Evolutionary conservation across 1,284 basidiomycete genomes (phyloP).

Genomic region (Laetiporus sulphureus): DNA sequence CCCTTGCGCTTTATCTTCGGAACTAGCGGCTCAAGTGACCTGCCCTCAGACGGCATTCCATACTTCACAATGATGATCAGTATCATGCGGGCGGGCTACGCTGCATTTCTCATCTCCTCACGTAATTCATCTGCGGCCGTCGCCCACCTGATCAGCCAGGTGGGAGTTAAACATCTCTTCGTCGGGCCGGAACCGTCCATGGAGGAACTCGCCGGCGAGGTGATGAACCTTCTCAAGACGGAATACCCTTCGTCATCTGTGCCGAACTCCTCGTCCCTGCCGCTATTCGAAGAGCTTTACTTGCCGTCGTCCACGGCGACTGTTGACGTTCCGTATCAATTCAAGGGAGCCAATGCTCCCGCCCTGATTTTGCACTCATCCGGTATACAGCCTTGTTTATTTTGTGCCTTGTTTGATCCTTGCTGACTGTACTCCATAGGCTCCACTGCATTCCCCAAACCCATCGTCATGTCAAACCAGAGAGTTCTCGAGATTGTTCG

Average conservation of each 20-base stretch:
- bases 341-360: conserved; percentile 16
- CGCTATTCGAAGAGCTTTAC: conserved; percentile 1
- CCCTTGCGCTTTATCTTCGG: too few species aligned
- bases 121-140: conserved; percentile 31
- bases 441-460: conserved; percentile 22
- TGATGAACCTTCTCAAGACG: neutral
- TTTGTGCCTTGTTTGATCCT: neutral
- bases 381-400: conserved; percentile 12
- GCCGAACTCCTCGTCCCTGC: conserved; percentile 1
- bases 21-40: too few species aligned
- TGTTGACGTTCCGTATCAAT: neutral
- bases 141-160: conserved; percentile 27
- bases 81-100: conserved; percentile 21
- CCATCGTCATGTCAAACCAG: conserved; percentile 11
- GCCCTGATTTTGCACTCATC: conserved; percentile 27
- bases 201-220: conserved; percentile 13
- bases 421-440: conserved; percentile 10
- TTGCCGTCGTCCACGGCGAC: neutral
- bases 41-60: conserved; percentile 22
- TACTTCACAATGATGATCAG: conserved; percentile 21
- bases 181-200: conserved; percentile 21
- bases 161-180: conserved; percentile 21
- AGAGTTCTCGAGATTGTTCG: conserved; percentile 5
- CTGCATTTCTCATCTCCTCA: conserved; percentile 30
- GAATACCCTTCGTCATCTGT: neutral